Percentiles rank a stretch among this genome's conserved stretches.
These are phyloP conservation scores for Multifurca ochricompacta DNA, from an alignment of 768 basidiomycete genomes.

Conservation along the genomic window DNA sequence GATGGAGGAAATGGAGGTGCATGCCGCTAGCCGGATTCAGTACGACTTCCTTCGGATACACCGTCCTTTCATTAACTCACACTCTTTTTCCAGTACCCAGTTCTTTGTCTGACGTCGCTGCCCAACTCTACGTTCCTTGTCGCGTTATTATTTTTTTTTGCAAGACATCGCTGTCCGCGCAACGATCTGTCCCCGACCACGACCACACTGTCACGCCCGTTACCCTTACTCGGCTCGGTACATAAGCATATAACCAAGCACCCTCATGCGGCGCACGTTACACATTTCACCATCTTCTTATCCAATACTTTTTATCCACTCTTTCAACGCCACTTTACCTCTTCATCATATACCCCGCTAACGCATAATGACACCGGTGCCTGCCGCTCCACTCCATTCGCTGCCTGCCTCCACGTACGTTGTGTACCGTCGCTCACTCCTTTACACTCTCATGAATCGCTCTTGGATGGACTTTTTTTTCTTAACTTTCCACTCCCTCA, in stretches of 20 bases:
- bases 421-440: conserved; percentile 19
- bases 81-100: conserved; percentile 52
- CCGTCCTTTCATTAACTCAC: conserved; percentile 6
- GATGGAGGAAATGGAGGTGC: conserved; percentile 99
- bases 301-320: background rate
- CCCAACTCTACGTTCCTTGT: conserved; percentile 24
- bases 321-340: conserved; percentile 9
- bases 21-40: conserved; percentile 87
- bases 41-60: conserved; percentile 32
- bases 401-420: conserved; percentile 17
- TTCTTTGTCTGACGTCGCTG: conserved; percentile 65
- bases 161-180: conserved; percentile 11
- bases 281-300: conserved; percentile 10
- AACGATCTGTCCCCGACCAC: conserved; percentile 19
- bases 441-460: conserved; percentile 21
- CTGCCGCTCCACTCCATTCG: conserved; percentile 12
- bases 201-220: conserved; percentile 12
- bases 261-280: conserved; percentile 11
- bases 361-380: conserved; percentile 22
- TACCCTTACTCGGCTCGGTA: conserved; percentile 12
- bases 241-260: conserved; percentile 7
- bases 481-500: background rate
- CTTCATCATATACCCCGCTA: conserved; percentile 22
- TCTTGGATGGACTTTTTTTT: conserved; percentile 20
- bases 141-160: background rate